phyloP scores from a whole-genome alignment of 1,284 basidiomycete genomes.

The Sporisorium reilianum region DNA sequence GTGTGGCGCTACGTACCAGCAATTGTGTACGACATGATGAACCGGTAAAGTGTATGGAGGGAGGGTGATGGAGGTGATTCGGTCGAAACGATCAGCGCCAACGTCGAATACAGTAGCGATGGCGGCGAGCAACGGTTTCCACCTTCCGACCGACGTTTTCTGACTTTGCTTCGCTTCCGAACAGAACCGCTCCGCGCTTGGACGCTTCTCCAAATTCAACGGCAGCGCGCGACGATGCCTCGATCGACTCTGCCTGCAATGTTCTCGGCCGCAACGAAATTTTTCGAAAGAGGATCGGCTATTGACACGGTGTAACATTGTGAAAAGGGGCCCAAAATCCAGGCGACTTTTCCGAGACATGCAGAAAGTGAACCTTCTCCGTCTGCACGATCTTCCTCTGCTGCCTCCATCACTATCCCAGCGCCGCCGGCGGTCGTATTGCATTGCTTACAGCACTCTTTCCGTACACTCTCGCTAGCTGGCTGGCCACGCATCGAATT shows the following conservation, averaged over 20 bases:
- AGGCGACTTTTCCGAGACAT: too few species aligned
- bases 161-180: conserved; percentile 24
- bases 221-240: conserved; percentile 1
- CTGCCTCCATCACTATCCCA: background rate
- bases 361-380: background rate
- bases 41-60: background rate
- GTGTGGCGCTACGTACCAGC: conserved; percentile 47
- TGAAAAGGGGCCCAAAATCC: background rate
- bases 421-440: conserved; percentile 36
- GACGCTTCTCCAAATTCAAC: background rate
- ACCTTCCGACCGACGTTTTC: background rate
- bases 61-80: conserved; percentile 10
- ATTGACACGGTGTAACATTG: conserved; percentile 2
- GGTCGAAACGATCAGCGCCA: background rate
- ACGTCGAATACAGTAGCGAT: background rate
- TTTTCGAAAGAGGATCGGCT: too few species aligned
- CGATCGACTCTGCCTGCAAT: background rate
- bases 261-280: conserved; percentile 19
- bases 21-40: conserved; percentile 65
- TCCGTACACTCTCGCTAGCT: conserved; percentile 14
- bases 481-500: conserved; percentile 13
- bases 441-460: background rate
- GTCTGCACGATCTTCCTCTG: background rate
- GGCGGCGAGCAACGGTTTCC: background rate
- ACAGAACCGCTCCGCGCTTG: conserved; percentile 9